Conservation (phyloP, 2,329 filamentous ascomycete genomes). For the Coleophoma eucalyptorum region DNA sequence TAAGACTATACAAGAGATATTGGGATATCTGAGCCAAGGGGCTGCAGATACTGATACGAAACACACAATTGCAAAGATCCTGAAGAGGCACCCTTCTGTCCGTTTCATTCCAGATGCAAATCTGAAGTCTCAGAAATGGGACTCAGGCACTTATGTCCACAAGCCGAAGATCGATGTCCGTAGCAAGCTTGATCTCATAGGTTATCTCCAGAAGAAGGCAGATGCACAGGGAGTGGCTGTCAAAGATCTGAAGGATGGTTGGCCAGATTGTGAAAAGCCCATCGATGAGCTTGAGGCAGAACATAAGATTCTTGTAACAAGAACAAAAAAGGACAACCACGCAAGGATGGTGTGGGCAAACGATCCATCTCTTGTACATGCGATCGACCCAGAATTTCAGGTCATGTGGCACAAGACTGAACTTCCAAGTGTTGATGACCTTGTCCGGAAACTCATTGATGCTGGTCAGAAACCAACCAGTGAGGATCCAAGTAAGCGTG, state of each 20-base stretch:
- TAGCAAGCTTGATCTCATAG: constrained; percentile 71
- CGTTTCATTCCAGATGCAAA: constrained; percentile 52
- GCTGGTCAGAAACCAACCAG: constrained; percentile 32
- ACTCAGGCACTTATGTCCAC: constrained; percentile 74
- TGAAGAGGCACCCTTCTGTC: constrained; percentile 61
- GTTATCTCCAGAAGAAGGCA: constrained; percentile 75
- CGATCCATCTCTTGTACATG: constrained; percentile 71
- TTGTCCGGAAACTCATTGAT: constrained; percentile 34
- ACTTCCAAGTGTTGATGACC: constrained; percentile 52
- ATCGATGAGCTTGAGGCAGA: constrained; percentile 75
- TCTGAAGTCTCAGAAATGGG: constrained; percentile 63
- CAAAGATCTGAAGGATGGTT: constrained; percentile 93
- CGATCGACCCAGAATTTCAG: constrained; percentile 79
- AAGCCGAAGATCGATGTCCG: constrained; percentile 80
- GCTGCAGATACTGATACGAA: constrained; percentile 58
- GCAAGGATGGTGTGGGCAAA: constrained; percentile 87
- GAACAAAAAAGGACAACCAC: constrained; percentile 88
- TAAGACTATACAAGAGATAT: constrained; percentile 70
- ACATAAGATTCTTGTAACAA: constrained; percentile 78
- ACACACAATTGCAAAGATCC: constrained; percentile 61
- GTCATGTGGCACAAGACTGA: constrained; percentile 78
- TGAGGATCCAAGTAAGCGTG: constrained; percentile 30
- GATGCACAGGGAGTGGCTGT: constrained; percentile 79
- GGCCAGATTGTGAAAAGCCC: constrained; percentile 77
- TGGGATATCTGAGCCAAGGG: constrained; percentile 74